These are phyloP conservation scores for Stachybotrys elegans DNA, from an alignment of 2,329 filamentous ascomycete species.

Conservation along the genomic window DNA sequence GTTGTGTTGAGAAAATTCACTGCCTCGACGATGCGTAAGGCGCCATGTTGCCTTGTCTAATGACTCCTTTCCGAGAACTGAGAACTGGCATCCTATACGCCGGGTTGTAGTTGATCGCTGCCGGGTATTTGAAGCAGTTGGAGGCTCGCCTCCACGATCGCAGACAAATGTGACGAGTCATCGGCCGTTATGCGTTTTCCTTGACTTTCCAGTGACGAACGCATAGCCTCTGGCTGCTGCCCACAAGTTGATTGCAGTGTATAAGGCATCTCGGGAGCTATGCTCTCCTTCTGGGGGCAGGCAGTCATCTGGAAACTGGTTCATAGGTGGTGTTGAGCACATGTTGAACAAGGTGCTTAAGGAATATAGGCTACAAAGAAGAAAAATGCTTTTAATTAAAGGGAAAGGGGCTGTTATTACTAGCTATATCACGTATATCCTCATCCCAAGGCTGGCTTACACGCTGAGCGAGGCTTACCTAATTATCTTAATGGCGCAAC, in stretches of 20 bases:
- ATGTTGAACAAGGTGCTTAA: conserved; percentile 1
- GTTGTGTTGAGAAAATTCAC: conserved; percentile 2
- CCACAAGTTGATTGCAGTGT: background rate
- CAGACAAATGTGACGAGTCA: background rate
- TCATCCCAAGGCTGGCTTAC: conserved; percentile 1
- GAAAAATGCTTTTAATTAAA: conserved; percentile 1
- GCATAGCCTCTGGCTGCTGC: background rate
- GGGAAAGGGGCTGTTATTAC: conserved; percentile 2
- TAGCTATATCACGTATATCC: conserved; percentile 3
- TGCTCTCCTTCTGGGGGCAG: conserved; percentile 2
- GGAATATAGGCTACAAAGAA: conserved; percentile 2
- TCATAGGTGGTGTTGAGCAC: conserved; percentile 2
- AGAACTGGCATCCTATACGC: conserved; percentile 4
- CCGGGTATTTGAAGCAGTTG: background rate
- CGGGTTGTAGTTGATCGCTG: background rate
- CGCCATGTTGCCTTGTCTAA: conserved; percentile 1
- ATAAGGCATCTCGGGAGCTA: conserved; percentile 1
- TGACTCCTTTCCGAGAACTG: conserved; percentile 4
- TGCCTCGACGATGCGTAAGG: conserved; percentile 2
- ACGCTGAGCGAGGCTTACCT: background rate
- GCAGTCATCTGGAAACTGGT: conserved; percentile 5
- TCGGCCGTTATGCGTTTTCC: background rate
- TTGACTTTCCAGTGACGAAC: background rate
- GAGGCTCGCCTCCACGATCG: background rate
- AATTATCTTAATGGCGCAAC: background rate